These are phyloP conservation scores for Coniophora puteana DNA, from an alignment of 1,284 basidiomycete species.

Conservation along the genomic window DNA sequence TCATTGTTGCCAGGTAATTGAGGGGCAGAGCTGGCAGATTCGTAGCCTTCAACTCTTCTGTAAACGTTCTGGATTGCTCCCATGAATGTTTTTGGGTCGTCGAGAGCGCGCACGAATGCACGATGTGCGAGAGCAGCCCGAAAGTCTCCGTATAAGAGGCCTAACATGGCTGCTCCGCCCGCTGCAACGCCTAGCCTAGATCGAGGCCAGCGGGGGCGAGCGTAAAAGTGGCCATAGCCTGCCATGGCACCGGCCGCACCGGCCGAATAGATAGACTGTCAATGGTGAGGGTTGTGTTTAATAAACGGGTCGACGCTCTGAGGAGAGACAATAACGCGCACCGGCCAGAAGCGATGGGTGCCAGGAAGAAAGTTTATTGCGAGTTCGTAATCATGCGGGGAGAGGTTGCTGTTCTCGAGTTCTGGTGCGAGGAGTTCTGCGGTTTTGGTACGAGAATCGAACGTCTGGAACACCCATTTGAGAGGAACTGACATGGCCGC, in stretches of 20 bases:
- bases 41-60: slow-evolving; percentile 25
- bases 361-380: slow-evolving; percentile 49
- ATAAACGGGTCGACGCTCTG: slow-evolving; percentile 2
- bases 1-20: slow-evolving; percentile 16
- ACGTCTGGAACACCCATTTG: slow-evolving; percentile 38
- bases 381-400: slow-evolving; percentile 50
- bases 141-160: slow-evolving; percentile 32
- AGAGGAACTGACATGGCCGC: slow-evolving; percentile 23
- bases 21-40: slow-evolving; percentile 21
- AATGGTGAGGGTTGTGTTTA: slow-evolving; percentile 4
- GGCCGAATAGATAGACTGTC: slow-evolving; percentile 26
- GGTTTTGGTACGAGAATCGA: slow-evolving; percentile 30
- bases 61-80: slow-evolving; percentile 37
- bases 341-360: slow-evolving; percentile 37
- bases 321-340: slow-evolving; percentile 22
- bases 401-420: slow-evolving; percentile 50
- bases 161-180: slow-evolving; percentile 21
- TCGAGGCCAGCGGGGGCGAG: slow-evolving; percentile 25
- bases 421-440: slow-evolving; percentile 53
- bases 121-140: slow-evolving; percentile 40
- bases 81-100: slow-evolving; percentile 40
- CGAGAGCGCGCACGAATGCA: slow-evolving; percentile 43
- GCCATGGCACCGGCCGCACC: slow-evolving; percentile 22
- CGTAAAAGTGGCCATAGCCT: slow-evolving; percentile 24
- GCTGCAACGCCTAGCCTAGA: slow-evolving; percentile 21